Evolutionary conservation across 1,284 basidiomycete genomes (phyloP), one percentile per base, ranked within the genome.

Genomic region (Takashimella koratensis): DNA sequence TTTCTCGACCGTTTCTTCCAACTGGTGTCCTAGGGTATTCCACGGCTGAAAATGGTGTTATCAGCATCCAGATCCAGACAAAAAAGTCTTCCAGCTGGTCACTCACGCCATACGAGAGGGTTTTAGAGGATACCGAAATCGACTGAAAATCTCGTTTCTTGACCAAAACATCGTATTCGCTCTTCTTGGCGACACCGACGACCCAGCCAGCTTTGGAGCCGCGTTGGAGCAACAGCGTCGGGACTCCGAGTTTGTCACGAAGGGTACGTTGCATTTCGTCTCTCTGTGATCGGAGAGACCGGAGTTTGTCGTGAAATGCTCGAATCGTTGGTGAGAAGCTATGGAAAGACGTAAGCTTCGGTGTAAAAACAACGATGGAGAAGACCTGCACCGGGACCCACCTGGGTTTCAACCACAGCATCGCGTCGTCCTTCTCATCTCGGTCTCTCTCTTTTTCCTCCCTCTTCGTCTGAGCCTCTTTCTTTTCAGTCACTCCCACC

Each of bases 351-450:
- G 8, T 36, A 8, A 8, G 16, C 16, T 36, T 36, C 8, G 30
- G 8, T 36, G 30, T 36, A 8, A 36, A 8, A 13, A 19, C 20
- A 4, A 42, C 40, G 26, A 39, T n/a, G 36, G 22, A n/a, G n/a
- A 22, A 8, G 39, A 43, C 6, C 50, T 27, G 12, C 23, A 43
- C 39, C 43, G 19, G 23, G 4, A 70, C 80, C 65, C 60, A 93
- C 91, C 80, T 79, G 21, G 88, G 86, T 57, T 82, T 85, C 56
- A 95, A 86, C 27, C 78, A 80, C 84, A 85, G 86, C 56, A 60
- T 56, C 36, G 52, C 59, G n/a, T 55, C 40, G 22, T 70, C 70
- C 27, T 54, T 62, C 57, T 62, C 69, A 49, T 58, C 65, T 45
- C 49, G 61, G 45, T 56, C 66, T 43, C 52, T 49, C 45, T 62